Evolutionary conservation across 1,139 yeast species (phyloP), one percentile per base, ranked within the genome.

Genomic region (Lodderomyces parapsilosis): DNA sequence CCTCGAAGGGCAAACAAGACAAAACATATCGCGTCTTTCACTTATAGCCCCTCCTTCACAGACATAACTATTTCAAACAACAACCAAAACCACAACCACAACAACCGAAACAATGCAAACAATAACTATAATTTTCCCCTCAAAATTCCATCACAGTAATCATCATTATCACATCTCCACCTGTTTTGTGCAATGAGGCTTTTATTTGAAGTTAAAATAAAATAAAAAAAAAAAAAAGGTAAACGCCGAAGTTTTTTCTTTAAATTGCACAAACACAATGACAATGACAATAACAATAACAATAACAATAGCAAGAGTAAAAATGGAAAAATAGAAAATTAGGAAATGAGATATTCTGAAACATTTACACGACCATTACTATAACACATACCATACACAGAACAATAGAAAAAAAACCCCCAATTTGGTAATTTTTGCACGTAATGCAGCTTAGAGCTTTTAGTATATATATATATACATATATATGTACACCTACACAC

Each of bases 341-440:
- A 17, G n/a, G n/a, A n/a, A n/a, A n/a, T n/a, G n/a, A n/a, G n/a
- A n/a, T 9, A 30, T 30, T 30, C 19, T 11, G 33, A 30, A 30
- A 30, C 33, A 15, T 15, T 30, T 30, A 30, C 33, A 30, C 33
- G 33, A 30, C 33, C 33, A 30, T 30, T 30, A 30, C 33, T 30
- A 24, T n/a, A 24, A 24, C 27, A 24, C 10, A 8, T 10, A 24
- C 27, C 4, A 24, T 24, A 24, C 11, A 24, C n/a, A 24, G 27
- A 7, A 24, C 10, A 8, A n/a, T 13, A 13, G 31, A 27, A 9
- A 27, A 27, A 27, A 24, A 24, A 24, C 10, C 2, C 15, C 19
- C 15, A 30, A 30, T n/a, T 30, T 30, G 33, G 33, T 30, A 30
- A 30, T 30, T 8, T 8, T 25, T 13, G 18, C 31, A 28, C 31